Conservation (phyloP, 257 asterid species). For the Gardenia jasminoides region DNA sequence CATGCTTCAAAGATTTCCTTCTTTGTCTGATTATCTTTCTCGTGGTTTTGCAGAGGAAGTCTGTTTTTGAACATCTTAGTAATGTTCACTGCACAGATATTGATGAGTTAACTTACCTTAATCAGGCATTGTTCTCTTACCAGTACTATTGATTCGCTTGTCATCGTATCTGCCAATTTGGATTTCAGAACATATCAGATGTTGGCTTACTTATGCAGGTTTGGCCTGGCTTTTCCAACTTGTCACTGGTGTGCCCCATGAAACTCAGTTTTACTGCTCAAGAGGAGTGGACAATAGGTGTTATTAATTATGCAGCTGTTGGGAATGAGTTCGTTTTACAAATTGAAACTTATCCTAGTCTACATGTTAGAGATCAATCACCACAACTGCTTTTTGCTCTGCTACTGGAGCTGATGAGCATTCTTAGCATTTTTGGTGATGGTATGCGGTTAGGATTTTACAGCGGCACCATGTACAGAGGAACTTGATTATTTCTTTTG, state of each 20-base stretch:
- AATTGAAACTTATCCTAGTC: constrained; percentile 53
- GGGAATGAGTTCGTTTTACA: constrained; percentile 71
- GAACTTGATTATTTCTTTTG: constrained; percentile 63
- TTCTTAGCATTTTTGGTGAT: constrained; percentile 79
- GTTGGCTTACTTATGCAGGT: constrained; percentile 51
- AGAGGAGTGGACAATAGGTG: constrained; percentile 90
- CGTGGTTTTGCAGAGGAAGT: constrained; percentile 66
- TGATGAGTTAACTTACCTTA: constrained; percentile 77
- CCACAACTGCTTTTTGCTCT: constrained; percentile 55
- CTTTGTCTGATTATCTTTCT: constrained; percentile 89
- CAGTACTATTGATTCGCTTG: not conserved
- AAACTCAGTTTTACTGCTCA: constrained; percentile 66
- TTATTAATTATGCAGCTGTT: constrained; percentile 62
- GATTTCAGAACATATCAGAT: constrained; percentile 22
- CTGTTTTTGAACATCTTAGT: constrained; percentile 68
- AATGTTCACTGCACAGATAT: constrained; percentile 73
- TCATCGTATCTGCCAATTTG: constrained; percentile 6
- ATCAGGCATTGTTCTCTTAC: constrained; percentile 56
- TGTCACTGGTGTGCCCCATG: constrained; percentile 64
- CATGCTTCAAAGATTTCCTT: constrained; percentile 59
- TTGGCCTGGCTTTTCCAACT: constrained; percentile 61
- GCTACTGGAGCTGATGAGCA: constrained; percentile 60
- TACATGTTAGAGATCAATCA: constrained; percentile 53
- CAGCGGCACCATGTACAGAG: constrained; percentile 93
- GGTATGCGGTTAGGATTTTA: constrained; percentile 81